Evolutionary conservation across 805 yeast species (phyloP).

Genomic region (Hanseniaspora lindneri): DNA sequence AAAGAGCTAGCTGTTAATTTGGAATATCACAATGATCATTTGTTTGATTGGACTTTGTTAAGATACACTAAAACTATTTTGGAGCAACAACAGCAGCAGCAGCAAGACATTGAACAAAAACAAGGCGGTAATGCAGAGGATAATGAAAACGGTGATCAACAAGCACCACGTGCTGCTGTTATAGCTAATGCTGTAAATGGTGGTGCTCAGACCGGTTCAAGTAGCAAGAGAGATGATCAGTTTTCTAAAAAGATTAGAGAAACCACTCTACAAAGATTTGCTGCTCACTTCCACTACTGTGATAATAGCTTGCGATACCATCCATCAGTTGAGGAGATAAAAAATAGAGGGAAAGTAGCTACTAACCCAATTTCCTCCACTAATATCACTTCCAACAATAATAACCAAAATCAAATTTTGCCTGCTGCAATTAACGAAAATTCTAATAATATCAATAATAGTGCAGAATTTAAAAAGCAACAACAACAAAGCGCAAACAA

Average conservation of each 20-base stretch:
- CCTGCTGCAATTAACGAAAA: conserved; percentile 5
- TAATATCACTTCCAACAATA: neutral
- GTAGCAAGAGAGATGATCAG: conserved; percentile 25
- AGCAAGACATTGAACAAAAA: conserved; percentile 19
- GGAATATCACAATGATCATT: conserved; percentile 82
- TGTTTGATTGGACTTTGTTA: conserved; percentile 87
- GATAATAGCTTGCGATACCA: conserved; percentile 25
- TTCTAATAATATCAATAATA: neutral
- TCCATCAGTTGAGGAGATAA: conserved; percentile 29
- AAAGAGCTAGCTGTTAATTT: conserved; percentile 81
- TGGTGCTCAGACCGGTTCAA: conserved; percentile 13
- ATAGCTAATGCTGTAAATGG: conserved; percentile 18
- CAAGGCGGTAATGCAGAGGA: neutral
- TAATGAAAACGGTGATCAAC: conserved; percentile 1
- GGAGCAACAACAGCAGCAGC: conserved; percentile 24
- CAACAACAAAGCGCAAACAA: conserved; percentile 13
- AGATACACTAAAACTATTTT: conserved; percentile 31
- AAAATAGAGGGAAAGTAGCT: conserved; percentile 16
- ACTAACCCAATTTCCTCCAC: neutral
- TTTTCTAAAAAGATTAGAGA: conserved; percentile 27
- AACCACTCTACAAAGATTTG: conserved; percentile 29
- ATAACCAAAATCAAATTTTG: neutral
- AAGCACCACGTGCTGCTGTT: conserved; percentile 17
- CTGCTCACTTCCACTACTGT: conserved; percentile 31
- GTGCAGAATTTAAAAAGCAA: neutral